These are phyloP conservation scores for Isatis lusitanica DNA, from an alignment of 441 rosid genomes.

Conservation along the genomic window DNA sequence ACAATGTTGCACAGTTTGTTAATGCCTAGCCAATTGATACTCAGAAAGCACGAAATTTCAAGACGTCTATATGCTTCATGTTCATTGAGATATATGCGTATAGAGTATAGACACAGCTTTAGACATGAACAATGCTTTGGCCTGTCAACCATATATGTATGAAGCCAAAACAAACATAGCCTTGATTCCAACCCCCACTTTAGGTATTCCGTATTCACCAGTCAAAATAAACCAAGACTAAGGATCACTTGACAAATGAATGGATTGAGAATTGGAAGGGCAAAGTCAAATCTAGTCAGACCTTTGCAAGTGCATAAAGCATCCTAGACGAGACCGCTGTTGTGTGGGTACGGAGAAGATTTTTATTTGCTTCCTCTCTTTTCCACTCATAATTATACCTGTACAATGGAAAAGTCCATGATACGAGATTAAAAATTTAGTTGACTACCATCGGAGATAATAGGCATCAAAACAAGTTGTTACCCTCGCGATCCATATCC, in stretches of 20 bases:
- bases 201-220: neutral
- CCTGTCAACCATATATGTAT: neutral
- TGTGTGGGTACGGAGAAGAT: constrained; percentile 90
- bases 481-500: constrained; percentile 97
- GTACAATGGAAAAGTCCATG: constrained; percentile 9
- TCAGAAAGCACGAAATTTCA: neutral
- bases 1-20: constrained; percentile 15
- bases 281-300: constrained; percentile 30
- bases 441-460: neutral
- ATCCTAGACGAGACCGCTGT: constrained; percentile 89
- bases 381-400: constrained; percentile 93
- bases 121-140: neutral
- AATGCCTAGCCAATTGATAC: neutral
- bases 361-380: constrained; percentile 94
- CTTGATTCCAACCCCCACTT: neutral
- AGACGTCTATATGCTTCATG: neutral
- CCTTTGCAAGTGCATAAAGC: constrained; percentile 91
- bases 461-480: constrained; percentile 17
- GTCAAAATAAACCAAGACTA: neutral
- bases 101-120: neutral
- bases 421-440: neutral
- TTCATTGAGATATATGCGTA: neutral
- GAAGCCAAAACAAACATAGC: neutral
- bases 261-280: neutral
- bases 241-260: neutral